These are phyloP conservation scores for Aquilaria yunnanensis DNA, from an alignment of 345 rosid genomes.

Conservation along the genomic window DNA sequence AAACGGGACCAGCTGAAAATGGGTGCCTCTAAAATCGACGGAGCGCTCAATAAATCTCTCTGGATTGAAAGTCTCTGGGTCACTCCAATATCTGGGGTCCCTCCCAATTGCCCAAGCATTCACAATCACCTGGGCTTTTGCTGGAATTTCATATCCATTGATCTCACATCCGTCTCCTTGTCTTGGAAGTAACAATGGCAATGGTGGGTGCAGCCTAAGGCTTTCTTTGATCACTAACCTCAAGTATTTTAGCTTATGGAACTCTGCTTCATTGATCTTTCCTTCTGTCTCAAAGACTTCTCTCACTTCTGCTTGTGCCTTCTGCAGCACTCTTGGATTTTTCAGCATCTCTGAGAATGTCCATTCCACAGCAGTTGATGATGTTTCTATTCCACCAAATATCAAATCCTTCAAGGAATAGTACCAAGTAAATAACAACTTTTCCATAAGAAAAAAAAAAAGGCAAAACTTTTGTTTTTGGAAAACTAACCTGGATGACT, in stretches of 20 bases:
- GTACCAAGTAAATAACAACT: too few species aligned
- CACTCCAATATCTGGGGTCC: slow-evolving; percentile 19
- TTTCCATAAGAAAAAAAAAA: too few species aligned
- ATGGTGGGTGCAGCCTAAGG: slow-evolving; percentile 23
- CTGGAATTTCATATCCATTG: slow-evolving; percentile 12
- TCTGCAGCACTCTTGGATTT: slow-evolving; percentile 21
- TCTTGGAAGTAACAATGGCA: slow-evolving; percentile 24
- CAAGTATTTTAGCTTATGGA: too few species aligned
- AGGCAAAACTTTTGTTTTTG: too few species aligned
- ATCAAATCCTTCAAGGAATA: slow-evolving; percentile 11
- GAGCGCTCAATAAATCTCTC: slow-evolving; percentile 18
- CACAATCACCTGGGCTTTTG: slow-evolving; percentile 7
- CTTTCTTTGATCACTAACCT: too few species aligned
- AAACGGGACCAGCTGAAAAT: slow-evolving; percentile 17
- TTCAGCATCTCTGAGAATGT: slow-evolving; percentile 24
- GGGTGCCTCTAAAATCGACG: slow-evolving; percentile 16
- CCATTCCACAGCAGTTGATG: slow-evolving; percentile 22
- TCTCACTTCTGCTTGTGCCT: too few species aligned
- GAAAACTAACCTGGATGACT: background rate
- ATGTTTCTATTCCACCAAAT: slow-evolving; percentile 20
- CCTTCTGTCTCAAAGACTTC: too few species aligned
- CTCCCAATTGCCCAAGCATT: slow-evolving; percentile 22
- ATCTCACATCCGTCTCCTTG: slow-evolving; percentile 12
- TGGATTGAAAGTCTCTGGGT: slow-evolving; percentile 18
- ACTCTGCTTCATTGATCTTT: too few species aligned